Percentiles rank a stretch among this genome's conserved stretches.
These are phyloP conservation scores for Neonectria sp. DNA, from an alignment of 2,329 filamentous ascomycete species.

Conservation along the genomic window DNA sequence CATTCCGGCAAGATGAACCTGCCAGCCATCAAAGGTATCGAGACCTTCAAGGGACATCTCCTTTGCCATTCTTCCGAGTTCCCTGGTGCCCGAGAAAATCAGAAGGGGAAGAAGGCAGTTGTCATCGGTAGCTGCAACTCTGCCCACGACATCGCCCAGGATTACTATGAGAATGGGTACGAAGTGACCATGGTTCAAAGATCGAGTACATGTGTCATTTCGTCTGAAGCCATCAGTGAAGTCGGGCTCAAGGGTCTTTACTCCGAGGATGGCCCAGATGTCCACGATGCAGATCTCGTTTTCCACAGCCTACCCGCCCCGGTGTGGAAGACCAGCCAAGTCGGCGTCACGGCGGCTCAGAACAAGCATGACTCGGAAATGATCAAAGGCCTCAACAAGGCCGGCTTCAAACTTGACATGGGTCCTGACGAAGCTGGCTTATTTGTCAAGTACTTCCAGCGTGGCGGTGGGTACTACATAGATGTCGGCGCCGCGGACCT, in stretches of 20 bases:
- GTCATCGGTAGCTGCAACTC: conserved; percentile 80
- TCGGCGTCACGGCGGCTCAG: conserved; percentile 55
- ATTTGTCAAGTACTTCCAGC: conserved; percentile 74
- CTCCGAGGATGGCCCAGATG: conserved; percentile 19
- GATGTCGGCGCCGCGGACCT: conserved; percentile 76
- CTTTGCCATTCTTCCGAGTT: conserved; percentile 27
- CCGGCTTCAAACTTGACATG: conserved; percentile 72
- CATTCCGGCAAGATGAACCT: conserved; percentile 28
- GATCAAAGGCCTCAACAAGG: conserved; percentile 63
- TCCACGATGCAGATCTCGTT: conserved; percentile 22
- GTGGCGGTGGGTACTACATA: conserved; percentile 80
- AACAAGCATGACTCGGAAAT: conserved; percentile 55
- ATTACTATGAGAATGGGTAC: conserved; percentile 77
- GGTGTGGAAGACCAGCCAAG: conserved; percentile 31
- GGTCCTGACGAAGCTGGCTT: conserved; percentile 72
- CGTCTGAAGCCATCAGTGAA: conserved; percentile 66
- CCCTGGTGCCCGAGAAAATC: conserved; percentile 18
- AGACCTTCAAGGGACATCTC: conserved; percentile 22
- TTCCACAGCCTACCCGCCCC: conserved; percentile 23
- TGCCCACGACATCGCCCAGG: conserved; percentile 78
- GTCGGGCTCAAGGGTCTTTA: conserved; percentile 50
- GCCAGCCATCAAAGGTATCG: conserved; percentile 16
- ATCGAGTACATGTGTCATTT: conserved; percentile 75
- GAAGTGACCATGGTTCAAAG: conserved; percentile 80
- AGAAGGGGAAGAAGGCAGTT: conserved; percentile 71